Percentiles rank a stretch among this genome's conserved stretches.
These are phyloP conservation scores for Alternaria brassicae DNA, from an alignment of 2,329 filamentous ascomycete genomes.

Conservation along the genomic window DNA sequence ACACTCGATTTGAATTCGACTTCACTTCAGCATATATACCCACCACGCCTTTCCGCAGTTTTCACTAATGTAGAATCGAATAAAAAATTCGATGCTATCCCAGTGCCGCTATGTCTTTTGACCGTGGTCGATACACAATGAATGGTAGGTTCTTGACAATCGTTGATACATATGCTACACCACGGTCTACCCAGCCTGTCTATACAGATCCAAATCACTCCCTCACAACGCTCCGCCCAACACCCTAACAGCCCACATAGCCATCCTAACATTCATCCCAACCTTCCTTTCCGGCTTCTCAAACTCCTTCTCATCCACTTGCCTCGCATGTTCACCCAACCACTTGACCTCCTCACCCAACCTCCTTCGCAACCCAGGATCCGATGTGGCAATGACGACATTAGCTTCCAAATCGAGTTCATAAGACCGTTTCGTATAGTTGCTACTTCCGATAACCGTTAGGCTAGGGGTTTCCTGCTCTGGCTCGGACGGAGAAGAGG, in stretches of 20 bases:
- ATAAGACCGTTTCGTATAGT: constrained; percentile 95
- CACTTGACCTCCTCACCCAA: constrained; percentile 82
- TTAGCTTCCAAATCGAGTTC: constrained; percentile 90
- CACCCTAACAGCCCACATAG: constrained; percentile 91
- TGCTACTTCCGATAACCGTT: constrained; percentile 87
- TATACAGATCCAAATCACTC: not conserved
- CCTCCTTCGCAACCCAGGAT: constrained; percentile 72
- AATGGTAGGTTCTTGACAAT: not conserved
- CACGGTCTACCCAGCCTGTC: not conserved
- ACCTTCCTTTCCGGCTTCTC: constrained; percentile 82
- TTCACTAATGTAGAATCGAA: not conserved
- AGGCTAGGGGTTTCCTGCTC: constrained; percentile 68
- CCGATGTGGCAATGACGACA: constrained; percentile 80
- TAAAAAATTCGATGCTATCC: not conserved
- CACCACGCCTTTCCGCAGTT: not conserved
- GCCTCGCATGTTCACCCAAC: constrained; percentile 75
- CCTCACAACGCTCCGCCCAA: constrained; percentile 82
- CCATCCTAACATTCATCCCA: constrained; percentile 80
- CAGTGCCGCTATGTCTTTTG: not conserved
- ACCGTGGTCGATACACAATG: not conserved
- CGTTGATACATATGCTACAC: not conserved
- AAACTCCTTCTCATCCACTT: constrained; percentile 78
- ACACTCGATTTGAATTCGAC: not conserved
- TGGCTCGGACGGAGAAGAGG: not conserved
- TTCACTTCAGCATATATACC: constrained; percentile 11